Percentiles rank a stretch among this genome's conserved stretches.
phyloP scores from a whole-genome alignment of 257 asterid species.

The Echium plantagineum region DNA sequence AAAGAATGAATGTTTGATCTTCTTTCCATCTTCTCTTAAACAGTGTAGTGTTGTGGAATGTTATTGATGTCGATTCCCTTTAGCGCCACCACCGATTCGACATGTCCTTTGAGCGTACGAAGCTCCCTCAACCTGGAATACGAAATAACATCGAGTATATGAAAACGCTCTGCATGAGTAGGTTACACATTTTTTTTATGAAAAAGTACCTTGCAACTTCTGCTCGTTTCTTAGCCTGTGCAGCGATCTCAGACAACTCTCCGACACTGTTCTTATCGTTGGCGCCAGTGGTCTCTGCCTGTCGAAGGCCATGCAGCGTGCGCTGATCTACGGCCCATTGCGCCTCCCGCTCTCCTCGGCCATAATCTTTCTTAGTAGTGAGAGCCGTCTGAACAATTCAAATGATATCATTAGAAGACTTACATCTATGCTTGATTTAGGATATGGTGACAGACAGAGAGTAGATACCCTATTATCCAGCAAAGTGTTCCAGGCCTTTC shows the following conservation, averaged over 20 bases:
- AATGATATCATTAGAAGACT: neutral
- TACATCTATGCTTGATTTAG: neutral
- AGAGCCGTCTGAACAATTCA: slow-evolving; percentile 53
- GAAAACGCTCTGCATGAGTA: neutral
- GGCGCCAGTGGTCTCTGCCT: slow-evolving; percentile 46
- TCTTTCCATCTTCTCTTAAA: slow-evolving; percentile 18
- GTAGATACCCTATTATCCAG: slow-evolving; percentile 67
- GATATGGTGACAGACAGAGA: too few species aligned
- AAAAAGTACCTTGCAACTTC: slow-evolving; percentile 72
- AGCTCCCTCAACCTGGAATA: slow-evolving; percentile 71
- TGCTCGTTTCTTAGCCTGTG: slow-evolving; percentile 92
- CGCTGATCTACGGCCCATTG: slow-evolving; percentile 99
- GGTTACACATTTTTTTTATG: too few species aligned
- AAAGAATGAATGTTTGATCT: neutral
- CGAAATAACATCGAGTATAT: neutral
- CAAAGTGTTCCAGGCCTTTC: slow-evolving; percentile 86
- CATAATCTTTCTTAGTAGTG: slow-evolving; percentile 81
- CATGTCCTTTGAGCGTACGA: slow-evolving; percentile 92
- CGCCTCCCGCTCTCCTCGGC: slow-evolving; percentile 89
- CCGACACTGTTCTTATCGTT: slow-evolving; percentile 77
- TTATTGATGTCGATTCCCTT: slow-evolving; percentile 89
- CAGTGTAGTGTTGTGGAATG: slow-evolving; percentile 86
- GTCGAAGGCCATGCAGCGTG: slow-evolving; percentile 83
- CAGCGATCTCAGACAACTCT: slow-evolving; percentile 88
- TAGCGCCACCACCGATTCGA: slow-evolving; percentile 93